A percentile compares a stretch with the other conserved stretches of the same genome.
phyloP scores from a whole-genome alignment of 306 rosid species.

The Acacia acuminata region DNA sequence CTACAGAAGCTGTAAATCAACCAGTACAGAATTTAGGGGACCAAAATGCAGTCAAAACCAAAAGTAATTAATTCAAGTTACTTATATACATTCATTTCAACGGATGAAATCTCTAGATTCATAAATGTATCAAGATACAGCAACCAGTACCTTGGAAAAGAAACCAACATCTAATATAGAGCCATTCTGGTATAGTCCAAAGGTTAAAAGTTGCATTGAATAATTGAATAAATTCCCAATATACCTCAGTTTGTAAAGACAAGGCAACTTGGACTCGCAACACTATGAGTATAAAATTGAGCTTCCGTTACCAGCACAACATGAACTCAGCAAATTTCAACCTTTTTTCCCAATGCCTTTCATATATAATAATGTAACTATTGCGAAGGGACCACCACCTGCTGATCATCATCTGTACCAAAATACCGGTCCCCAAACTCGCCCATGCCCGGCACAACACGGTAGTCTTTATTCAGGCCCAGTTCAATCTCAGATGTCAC shows the following conservation, averaged over 20 bases:
- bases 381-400: conserved; percentile 44
- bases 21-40: not conserved
- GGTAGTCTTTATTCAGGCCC: conserved; percentile 82
- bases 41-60: not conserved
- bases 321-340: conserved; percentile 34
- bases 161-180: conserved; percentile 1
- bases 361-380: conserved; percentile 35
- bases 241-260: too few relatives aligned
- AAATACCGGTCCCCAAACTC: conserved; percentile 98
- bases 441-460: conserved; percentile 98
- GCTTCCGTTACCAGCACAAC: conserved; percentile 31
- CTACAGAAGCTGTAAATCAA: not conserved
- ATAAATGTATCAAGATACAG: conserved; percentile 14
- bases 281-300: conserved; percentile 30
- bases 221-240: conserved; percentile 20
- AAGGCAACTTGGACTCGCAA: conserved; percentile 9
- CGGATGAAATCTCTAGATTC: not conserved
- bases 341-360: conserved; percentile 3
- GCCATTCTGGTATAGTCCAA: conserved; percentile 16
- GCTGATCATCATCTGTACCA: conserved; percentile 89
- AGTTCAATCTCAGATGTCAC: conserved; percentile 93
- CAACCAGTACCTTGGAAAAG: not conserved
- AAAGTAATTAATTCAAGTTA: not conserved
- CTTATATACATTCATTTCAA: conserved; percentile 4
- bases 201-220: conserved; percentile 34